Evolutionary conservation across 1,284 basidiomycete genomes (phyloP).

Genomic region (Pyrrhoderma noxium): DNA sequence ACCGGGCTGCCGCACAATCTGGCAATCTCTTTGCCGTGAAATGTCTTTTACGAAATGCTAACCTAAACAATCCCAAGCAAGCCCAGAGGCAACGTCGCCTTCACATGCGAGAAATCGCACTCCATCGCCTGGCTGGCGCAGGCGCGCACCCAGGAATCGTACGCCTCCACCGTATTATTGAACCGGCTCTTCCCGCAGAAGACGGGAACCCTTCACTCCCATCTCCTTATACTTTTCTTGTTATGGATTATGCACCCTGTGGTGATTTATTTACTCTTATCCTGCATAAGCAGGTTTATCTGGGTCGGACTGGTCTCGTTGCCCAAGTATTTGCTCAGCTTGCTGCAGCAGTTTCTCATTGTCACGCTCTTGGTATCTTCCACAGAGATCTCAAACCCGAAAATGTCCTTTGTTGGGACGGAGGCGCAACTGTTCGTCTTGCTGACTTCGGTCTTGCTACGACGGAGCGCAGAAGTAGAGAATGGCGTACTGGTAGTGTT

Average conservation of each 20-base stretch:
- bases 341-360: slow-evolving; percentile 71
- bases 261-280: slow-evolving; percentile 51
- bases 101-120: slow-evolving; percentile 74
- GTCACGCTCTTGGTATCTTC: slow-evolving; percentile 63
- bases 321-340: slow-evolving; percentile 59
- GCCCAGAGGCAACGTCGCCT: slow-evolving; percentile 59
- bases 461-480: slow-evolving; percentile 50
- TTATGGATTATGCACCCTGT: slow-evolving; percentile 49
- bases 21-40: slow-evolving; percentile 84
- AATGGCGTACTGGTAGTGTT: slow-evolving; percentile 75
- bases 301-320: slow-evolving; percentile 18
- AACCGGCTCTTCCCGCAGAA: slow-evolving; percentile 28
- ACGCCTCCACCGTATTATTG: slow-evolving; percentile 83
- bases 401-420: slow-evolving; percentile 68
- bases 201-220: slow-evolving; percentile 16
- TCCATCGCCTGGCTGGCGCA: slow-evolving; percentile 83
- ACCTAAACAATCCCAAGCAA: slow-evolving; percentile 41
- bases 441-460: slow-evolving; percentile 87
- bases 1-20: slow-evolving; percentile 68
- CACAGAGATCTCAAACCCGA: slow-evolving; percentile 90
- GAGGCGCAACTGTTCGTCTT: slow-evolving; percentile 54
- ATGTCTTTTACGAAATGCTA: slow-evolving; percentile 53
- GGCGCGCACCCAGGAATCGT: slow-evolving; percentile 84
- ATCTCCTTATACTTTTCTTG: slow-evolving; percentile 32
- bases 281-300: slow-evolving; percentile 18